A percentile compares a stretch with the other conserved stretches of the same genome.
These are phyloP conservation scores for Boletus vinaceobasis DNA, from an alignment of 768 basidiomycete genomes.

Conservation along the genomic window DNA sequence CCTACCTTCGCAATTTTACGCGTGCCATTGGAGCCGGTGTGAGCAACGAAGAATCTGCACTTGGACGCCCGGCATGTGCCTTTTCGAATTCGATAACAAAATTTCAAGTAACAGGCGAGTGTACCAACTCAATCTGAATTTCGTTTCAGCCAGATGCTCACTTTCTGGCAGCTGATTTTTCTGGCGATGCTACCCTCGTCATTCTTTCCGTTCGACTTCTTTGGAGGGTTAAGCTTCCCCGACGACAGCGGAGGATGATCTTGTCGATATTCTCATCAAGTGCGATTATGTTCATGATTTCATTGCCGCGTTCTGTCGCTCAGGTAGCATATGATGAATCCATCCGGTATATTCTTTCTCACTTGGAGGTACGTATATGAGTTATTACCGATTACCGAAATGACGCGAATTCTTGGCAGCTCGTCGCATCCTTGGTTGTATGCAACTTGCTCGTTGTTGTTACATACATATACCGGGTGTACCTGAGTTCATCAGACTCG, in stretches of 20 bases:
- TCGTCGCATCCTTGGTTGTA: neutral
- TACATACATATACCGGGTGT: neutral
- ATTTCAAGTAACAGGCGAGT: slow-evolving; percentile 7
- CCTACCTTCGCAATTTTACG: neutral
- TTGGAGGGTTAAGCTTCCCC: slow-evolving; percentile 15
- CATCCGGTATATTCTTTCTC: no score
- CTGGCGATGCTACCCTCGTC: slow-evolving; percentile 3
- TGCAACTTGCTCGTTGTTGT: slow-evolving; percentile 12
- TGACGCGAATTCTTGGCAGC: neutral
- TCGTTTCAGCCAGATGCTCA: neutral
- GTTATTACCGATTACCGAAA: neutral
- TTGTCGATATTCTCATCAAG: slow-evolving; percentile 5
- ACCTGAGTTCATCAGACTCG: neutral
- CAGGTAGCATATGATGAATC: neutral
- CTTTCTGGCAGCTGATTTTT: neutral
- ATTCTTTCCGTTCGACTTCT: slow-evolving; percentile 9
- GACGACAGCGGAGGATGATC: slow-evolving; percentile 14
- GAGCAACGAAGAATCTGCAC: neutral
- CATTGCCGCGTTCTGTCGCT: slow-evolving; percentile 3
- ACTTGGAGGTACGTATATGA: slow-evolving; percentile 2
- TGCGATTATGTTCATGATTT: slow-evolving; percentile 11
- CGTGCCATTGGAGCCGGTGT: neutral
- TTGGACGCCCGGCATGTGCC: neutral
- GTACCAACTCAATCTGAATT: neutral
- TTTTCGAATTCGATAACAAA: neutral